Conservation (phyloP, 2,329 filamentous ascomycete species). For the Myriosclerotinia scirpicola region DNA sequence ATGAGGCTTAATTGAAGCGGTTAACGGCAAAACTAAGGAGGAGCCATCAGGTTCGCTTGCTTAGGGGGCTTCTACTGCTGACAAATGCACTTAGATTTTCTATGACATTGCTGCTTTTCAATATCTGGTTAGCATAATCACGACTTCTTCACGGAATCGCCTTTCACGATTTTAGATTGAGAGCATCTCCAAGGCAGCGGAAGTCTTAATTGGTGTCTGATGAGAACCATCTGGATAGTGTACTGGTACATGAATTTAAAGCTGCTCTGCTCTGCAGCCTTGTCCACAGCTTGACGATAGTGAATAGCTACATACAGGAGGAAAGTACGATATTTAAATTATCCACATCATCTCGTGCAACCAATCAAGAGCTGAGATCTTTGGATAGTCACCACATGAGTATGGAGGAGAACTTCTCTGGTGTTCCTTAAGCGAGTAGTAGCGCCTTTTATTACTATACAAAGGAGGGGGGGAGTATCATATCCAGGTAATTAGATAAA, state of each 20-base stretch:
- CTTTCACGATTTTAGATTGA: not conserved
- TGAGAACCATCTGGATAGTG: not conserved
- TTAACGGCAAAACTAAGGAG: not conserved
- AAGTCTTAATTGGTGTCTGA: not conserved
- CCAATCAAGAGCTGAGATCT: not conserved
- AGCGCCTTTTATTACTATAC: not conserved
- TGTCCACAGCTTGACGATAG: conserved; percentile 8
- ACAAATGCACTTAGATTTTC: not conserved
- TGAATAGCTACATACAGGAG: conserved; percentile 2
- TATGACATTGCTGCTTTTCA: not conserved
- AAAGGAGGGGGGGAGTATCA: not conserved
- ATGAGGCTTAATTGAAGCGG: not conserved
- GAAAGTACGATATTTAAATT: not conserved
- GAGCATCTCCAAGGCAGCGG: not conserved
- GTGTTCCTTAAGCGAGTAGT: not conserved
- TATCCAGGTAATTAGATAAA: not conserved
- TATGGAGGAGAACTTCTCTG: not conserved
- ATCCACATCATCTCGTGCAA: conserved; percentile 16
- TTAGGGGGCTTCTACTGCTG: not conserved
- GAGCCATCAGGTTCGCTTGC: not conserved
- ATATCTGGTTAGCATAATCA: not conserved
- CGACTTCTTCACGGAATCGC: not conserved
- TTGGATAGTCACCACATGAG: not conserved
- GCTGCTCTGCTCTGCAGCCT: not conserved
- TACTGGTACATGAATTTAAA: not conserved